These are phyloP conservation scores for Botrytis galanthina DNA, from an alignment of 2,329 filamentous ascomycete genomes.

Conservation along the genomic window DNA sequence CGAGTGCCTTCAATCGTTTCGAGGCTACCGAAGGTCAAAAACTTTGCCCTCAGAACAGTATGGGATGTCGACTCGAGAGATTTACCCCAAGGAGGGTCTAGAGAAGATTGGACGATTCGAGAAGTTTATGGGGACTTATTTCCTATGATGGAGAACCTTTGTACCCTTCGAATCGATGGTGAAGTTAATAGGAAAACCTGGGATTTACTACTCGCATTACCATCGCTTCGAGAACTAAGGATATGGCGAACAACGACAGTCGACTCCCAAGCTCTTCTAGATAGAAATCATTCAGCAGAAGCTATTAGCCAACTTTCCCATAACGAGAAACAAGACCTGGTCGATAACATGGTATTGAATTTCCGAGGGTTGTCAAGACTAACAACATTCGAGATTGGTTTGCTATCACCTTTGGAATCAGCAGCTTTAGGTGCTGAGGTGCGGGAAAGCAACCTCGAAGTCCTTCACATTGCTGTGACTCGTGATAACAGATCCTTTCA, in stretches of 20 bases:
- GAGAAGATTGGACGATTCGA: conserved; percentile 5
- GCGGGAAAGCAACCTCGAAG: conserved; percentile 17
- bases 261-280: conserved; percentile 15
- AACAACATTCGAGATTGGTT: conserved; percentile 17
- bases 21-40: conserved; percentile 11
- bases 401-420: conserved; percentile 20
- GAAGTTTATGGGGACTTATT: conserved; percentile 1
- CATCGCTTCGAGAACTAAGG: conserved; percentile 18
- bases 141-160: conserved; percentile 13
- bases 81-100: conserved; percentile 12
- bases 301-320: neutral
- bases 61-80: conserved; percentile 20
- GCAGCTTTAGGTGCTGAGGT: conserved; percentile 17
- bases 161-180: conserved; percentile 16
- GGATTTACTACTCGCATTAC: conserved; percentile 10
- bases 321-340: conserved; percentile 1
- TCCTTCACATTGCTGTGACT: conserved; percentile 19
- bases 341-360: conserved; percentile 12
- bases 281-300: neutral
- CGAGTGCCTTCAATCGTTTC: conserved; percentile 17
- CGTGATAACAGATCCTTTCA: conserved; percentile 17
- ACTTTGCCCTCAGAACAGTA: conserved; percentile 18
- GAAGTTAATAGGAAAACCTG: conserved; percentile 18
- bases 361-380: conserved; percentile 19
- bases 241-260: conserved; percentile 21